These are phyloP conservation scores for Pichia sp. DNA, from an alignment of 1,139 yeast genomes.

Conservation along the genomic window DNA sequence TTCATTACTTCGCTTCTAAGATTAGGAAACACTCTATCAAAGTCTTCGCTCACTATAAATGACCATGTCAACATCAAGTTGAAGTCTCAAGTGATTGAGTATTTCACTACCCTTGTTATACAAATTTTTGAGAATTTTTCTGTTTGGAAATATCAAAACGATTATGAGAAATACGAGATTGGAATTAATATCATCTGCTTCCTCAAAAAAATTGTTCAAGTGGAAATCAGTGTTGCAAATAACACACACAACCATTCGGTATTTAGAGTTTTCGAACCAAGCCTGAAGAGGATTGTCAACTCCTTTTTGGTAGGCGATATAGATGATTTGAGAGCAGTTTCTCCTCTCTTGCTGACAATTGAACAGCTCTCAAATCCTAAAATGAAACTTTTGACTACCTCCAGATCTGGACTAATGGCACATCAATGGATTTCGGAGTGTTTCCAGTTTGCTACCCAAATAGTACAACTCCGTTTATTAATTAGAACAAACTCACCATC, in stretches of 20 bases:
- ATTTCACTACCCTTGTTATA: constrained; percentile 53
- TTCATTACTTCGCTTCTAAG: constrained; percentile 59
- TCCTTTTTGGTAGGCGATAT: constrained; percentile 54
- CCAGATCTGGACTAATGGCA: constrained; percentile 12
- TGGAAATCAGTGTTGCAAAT: constrained; percentile 47
- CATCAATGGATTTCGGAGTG: constrained; percentile 42
- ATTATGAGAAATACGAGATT: constrained; percentile 57
- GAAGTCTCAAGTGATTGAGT: constrained; percentile 53
- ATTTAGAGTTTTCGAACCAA: constrained; percentile 45
- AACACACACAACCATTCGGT: constrained; percentile 35
- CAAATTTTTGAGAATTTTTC: constrained; percentile 70
- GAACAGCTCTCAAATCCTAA: constrained; percentile 38
- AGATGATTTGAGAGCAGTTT: constrained; percentile 51
- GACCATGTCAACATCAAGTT: constrained; percentile 37
- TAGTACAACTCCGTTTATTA: constrained; percentile 53
- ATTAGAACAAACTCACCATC: constrained; percentile 48
- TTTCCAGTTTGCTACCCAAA: constrained; percentile 39
- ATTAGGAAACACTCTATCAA: constrained; percentile 50
- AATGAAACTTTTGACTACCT: neutral
- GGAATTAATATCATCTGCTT: constrained; percentile 55
- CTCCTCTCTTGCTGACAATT: constrained; percentile 51
- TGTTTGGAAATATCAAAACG: constrained; percentile 59
- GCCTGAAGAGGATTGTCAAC: constrained; percentile 48
- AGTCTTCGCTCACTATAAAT: constrained; percentile 45
- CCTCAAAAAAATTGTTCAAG: constrained; percentile 51